Evolutionary conservation across 805 yeast species (phyloP).

Genomic region (Candida alai): DNA sequence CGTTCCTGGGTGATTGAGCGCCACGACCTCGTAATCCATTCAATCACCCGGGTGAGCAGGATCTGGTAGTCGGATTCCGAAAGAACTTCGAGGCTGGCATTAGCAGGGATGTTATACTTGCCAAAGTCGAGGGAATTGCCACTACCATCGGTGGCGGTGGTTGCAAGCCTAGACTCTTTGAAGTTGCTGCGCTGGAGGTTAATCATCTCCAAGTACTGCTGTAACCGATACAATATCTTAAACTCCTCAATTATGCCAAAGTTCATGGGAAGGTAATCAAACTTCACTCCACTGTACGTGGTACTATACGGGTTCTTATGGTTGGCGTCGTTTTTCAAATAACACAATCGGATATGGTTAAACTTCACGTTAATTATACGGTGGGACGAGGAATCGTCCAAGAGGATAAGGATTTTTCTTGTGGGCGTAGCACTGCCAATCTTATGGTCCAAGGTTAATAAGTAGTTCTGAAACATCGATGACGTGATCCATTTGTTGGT

Average conservation of each 20-base stretch:
- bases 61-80: slow-evolving; percentile 42
- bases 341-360: slow-evolving; percentile 31
- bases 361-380: slow-evolving; percentile 44
- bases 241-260: slow-evolving; percentile 65
- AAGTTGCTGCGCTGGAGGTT: slow-evolving; percentile 24
- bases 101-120: slow-evolving; percentile 1
- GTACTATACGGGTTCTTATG: slow-evolving; percentile 35
- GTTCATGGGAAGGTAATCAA: slow-evolving; percentile 56
- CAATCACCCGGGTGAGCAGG: slow-evolving; percentile 53
- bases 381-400: slow-evolving; percentile 64
- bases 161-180: slow-evolving; percentile 3
- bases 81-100: slow-evolving; percentile 22
- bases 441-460: slow-evolving; percentile 57
- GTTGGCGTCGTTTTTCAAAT: slow-evolving; percentile 35
- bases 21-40: slow-evolving; percentile 59
- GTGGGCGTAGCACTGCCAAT: slow-evolving; percentile 37
- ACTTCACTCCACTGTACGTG: slow-evolving; percentile 40
- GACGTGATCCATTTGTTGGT: slow-evolving; percentile 62
- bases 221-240: slow-evolving; percentile 52
- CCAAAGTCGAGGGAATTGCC: not conserved
- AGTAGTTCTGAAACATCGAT: slow-evolving; percentile 58
- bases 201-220: slow-evolving; percentile 50
- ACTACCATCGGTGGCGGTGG: not conserved
- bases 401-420: slow-evolving; percentile 50
- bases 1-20: slow-evolving; percentile 31